Evolutionary conservation across 1,284 basidiomycete species (phyloP).

Genomic region (Stereum hirsutum): DNA sequence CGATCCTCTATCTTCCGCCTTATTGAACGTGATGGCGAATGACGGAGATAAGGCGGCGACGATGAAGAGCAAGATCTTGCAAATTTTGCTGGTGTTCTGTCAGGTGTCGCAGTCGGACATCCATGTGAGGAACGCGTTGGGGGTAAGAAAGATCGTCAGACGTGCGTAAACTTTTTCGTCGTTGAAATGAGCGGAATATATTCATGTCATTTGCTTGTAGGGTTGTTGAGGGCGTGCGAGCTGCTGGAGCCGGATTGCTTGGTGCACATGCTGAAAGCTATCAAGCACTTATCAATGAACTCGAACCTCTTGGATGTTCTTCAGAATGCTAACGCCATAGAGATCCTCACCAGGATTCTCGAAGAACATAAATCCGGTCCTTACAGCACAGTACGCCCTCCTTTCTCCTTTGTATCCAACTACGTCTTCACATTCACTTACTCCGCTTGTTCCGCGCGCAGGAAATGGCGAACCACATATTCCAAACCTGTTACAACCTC

Average conservation of each 20-base stretch:
- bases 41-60: conserved; percentile 59
- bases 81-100: conserved; percentile 87
- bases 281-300: conserved; percentile 95
- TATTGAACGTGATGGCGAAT: conserved; percentile 81
- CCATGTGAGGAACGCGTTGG: conserved; percentile 86
- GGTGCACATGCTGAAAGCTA: conserved; percentile 85
- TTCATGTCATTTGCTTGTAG: conserved; percentile 31
- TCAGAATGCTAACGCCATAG: conserved; percentile 93
- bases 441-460: conserved; percentile 21
- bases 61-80: conserved; percentile 83
- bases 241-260: conserved; percentile 78
- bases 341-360: conserved; percentile 79
- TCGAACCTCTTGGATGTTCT: conserved; percentile 84
- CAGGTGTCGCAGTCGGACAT: conserved; percentile 93
- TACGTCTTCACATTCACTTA: too few relatives aligned
- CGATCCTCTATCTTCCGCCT: conserved; percentile 85
- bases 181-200: conserved; percentile 1
- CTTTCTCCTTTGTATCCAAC: conserved; percentile 1
- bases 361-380: conserved; percentile 75
- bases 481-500: conserved; percentile 92
- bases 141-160: conserved; percentile 81
- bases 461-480: conserved; percentile 92
- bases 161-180: conserved; percentile 41
- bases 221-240: conserved; percentile 77
- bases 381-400: conserved; percentile 65